Evolutionary conservation across 2,329 filamentous ascomycete genomes (phyloP).

Genomic region (Colletotrichum sp.): DNA sequence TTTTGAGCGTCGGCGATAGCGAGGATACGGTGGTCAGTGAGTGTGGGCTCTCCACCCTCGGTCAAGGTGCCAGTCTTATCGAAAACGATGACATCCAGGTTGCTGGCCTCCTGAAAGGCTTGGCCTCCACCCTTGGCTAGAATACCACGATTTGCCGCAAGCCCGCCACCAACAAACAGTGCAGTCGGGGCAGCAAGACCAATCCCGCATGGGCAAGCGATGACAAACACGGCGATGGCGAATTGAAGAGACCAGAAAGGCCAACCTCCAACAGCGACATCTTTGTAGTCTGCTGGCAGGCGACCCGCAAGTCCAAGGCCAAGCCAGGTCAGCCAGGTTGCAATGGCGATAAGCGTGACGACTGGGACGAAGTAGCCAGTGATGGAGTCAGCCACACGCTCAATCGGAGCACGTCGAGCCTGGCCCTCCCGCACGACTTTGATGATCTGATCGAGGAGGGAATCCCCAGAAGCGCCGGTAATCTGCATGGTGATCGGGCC

Average conservation of each 20-base stretch:
- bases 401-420: constrained; percentile 75
- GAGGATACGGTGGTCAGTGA: constrained; percentile 60
- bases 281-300: constrained; percentile 62
- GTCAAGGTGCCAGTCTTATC: constrained; percentile 91
- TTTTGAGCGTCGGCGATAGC: constrained; percentile 27
- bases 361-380: constrained; percentile 80
- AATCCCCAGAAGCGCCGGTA: constrained; percentile 70
- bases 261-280: constrained; percentile 64
- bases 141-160: constrained; percentile 81
- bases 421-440: constrained; percentile 79
- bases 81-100: constrained; percentile 80
- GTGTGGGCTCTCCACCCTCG: constrained; percentile 71
- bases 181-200: constrained; percentile 85
- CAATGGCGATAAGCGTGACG: constrained; percentile 71
- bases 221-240: constrained; percentile 85
- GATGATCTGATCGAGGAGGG: constrained; percentile 83
- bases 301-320: constrained; percentile 62
- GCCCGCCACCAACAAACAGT: constrained; percentile 80
- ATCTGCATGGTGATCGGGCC: constrained; percentile 67
- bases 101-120: constrained; percentile 84
- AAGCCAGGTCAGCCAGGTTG: constrained; percentile 77
- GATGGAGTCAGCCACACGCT: constrained; percentile 74
- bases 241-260: constrained; percentile 79
- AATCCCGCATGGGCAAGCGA: constrained; percentile 87
- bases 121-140: constrained; percentile 85